Evolutionary conservation across 148 eudicot species (phyloP).

Genomic region (Tetragonia tetragonoides): DNA sequence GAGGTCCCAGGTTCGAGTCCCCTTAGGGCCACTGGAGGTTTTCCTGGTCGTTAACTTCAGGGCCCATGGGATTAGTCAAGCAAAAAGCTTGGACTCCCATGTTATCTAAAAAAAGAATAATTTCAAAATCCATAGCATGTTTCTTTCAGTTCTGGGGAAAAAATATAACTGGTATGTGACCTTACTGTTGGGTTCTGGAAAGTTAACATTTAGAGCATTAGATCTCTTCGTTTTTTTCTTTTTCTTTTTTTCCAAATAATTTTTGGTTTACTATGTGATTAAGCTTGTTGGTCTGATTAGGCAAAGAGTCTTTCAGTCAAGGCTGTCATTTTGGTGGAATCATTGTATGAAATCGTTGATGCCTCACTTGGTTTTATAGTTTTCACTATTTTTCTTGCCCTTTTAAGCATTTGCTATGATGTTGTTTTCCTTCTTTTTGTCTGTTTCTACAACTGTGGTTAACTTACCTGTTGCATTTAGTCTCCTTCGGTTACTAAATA

Average conservation of each 20-base stretch:
- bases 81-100: too few species aligned
- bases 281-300: constrained; percentile 35
- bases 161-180: constrained; percentile 61
- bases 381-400: not conserved
- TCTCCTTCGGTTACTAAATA: not conserved
- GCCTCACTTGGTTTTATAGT: not conserved
- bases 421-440: not conserved
- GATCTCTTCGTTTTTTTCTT: too few species aligned
- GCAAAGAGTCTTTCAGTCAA: constrained; percentile 72
- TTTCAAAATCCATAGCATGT: constrained; percentile 49
- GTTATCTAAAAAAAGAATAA: constrained; percentile 70
- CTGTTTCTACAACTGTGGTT: not conserved
- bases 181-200: not conserved
- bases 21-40: too few species aligned
- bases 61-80: too few species aligned
- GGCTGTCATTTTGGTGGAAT: constrained; percentile 64
- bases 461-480: not conserved
- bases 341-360: constrained; percentile 84
- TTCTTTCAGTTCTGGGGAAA: constrained; percentile 67
- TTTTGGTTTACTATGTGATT: constrained; percentile 10
- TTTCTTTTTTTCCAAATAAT: not conserved
- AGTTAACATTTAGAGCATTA: constrained; percentile 2
- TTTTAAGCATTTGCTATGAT: not conserved
- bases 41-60: too few species aligned
- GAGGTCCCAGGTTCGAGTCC: too few species aligned